Evolutionary conservation across 345 rosid genomes (phyloP).

Genomic region (Populus simonii): DNA sequence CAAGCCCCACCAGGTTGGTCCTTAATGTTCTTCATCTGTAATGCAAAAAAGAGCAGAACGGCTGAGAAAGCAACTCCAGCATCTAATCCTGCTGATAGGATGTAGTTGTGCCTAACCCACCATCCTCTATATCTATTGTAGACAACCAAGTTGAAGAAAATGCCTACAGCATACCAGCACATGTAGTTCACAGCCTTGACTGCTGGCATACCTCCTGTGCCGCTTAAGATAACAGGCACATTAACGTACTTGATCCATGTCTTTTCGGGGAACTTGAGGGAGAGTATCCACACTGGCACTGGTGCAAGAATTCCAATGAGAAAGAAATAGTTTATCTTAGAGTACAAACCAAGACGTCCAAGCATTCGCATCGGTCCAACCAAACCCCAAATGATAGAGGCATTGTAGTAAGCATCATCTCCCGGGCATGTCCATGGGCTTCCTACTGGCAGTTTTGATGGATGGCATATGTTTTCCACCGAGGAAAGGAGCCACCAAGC

Average conservation of each 20-base stretch:
- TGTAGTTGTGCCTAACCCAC: constrained; percentile 54
- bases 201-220: constrained; percentile 20
- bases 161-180: constrained; percentile 13
- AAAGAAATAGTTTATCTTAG: constrained; percentile 54
- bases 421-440: constrained; percentile 61
- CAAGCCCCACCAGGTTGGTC: constrained; percentile 57
- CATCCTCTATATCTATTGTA: constrained; percentile 37
- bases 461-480: constrained; percentile 38
- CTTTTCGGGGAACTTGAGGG: constrained; percentile 29
- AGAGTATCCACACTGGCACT: constrained; percentile 41
- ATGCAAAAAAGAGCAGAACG: constrained; percentile 29
- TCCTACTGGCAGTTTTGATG: constrained; percentile 29
- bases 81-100: constrained; percentile 51
- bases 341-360: constrained; percentile 39
- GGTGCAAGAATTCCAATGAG: constrained; percentile 48
- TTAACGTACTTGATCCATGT: constrained; percentile 44
- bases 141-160: constrained; percentile 19
- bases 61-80: constrained; percentile 58
- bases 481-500: constrained; percentile 55
- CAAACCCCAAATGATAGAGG: constrained; percentile 61
- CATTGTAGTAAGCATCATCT: constrained; percentile 46
- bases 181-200: constrained; percentile 15
- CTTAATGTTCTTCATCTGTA: constrained; percentile 35
- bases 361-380: constrained; percentile 51
- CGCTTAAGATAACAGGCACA: constrained; percentile 39